phyloP scores from a whole-genome alignment of 1,139 yeast genomes.

The Pichia sp. region DNA sequence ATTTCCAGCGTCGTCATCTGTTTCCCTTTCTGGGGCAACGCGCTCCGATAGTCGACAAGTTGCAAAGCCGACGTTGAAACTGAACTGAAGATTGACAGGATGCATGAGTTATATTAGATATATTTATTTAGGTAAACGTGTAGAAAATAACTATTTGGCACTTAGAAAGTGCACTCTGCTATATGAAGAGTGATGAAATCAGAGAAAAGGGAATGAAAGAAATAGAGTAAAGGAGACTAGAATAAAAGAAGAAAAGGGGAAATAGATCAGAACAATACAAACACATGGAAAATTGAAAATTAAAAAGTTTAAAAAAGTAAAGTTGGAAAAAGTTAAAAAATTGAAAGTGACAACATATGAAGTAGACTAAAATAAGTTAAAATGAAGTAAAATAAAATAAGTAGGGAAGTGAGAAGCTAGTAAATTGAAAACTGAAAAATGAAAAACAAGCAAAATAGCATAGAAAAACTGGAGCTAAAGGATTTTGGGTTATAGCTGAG shows the following conservation, averaged over 20 bases:
- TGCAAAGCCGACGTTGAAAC: not conserved
- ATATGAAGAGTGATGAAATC: not conserved
- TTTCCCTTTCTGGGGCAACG: not conserved
- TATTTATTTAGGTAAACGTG: constrained; percentile 4
- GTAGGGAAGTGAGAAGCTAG: not conserved
- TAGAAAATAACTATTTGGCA: constrained; percentile 4
- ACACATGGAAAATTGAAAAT: not conserved
- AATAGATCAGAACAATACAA: not conserved
- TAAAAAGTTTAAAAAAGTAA: not conserved
- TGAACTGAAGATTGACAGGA: not conserved
- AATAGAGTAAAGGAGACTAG: not conserved
- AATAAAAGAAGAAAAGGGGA: not conserved
- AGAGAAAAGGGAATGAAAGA: not conserved
- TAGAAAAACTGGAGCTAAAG: not conserved
- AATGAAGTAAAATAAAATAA: not conserved
- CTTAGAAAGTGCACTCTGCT: not conserved
- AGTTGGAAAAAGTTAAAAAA: not conserved
- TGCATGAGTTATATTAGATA: constrained; percentile 2
- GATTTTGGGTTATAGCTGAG: not conserved
- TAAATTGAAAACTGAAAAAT: not conserved
- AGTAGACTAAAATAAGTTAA: not conserved
- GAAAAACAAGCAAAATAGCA: constrained; percentile 1
- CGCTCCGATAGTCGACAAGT: not conserved
- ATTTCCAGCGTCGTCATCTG: not conserved
- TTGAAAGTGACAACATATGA: not conserved